These are phyloP conservation scores for Kwoniella newhampshirensis DNA, from an alignment of 768 basidiomycete genomes.

Conservation along the genomic window DNA sequence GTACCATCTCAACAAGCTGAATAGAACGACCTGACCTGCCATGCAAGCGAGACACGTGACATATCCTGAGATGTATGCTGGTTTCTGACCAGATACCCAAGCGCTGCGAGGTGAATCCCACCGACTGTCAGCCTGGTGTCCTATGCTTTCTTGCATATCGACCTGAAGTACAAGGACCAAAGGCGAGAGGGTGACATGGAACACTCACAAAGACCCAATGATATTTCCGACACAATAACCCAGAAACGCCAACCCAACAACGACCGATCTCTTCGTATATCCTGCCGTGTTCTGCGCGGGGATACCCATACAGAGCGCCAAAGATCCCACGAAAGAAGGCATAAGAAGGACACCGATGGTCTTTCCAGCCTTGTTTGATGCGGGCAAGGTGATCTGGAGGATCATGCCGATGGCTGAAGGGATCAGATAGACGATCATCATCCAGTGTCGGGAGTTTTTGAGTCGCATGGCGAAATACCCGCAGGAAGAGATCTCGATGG, in stretches of 20 bases:
- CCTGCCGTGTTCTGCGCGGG: conserved; percentile 11
- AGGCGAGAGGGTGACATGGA: too few relatives aligned
- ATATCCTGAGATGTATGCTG: conserved; percentile 8
- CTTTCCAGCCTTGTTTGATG: conserved; percentile 8
- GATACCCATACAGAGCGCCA: conserved; percentile 13
- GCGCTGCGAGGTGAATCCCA: neutral
- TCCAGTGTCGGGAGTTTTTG: conserved; percentile 8
- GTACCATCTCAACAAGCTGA: conserved; percentile 6
- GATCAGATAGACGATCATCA: conserved; percentile 3
- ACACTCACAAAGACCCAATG: conserved; percentile 5
- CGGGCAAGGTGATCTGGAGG: conserved; percentile 5
- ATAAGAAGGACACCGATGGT: conserved; percentile 10
- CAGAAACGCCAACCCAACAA: conserved; percentile 7
- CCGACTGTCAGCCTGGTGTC: neutral
- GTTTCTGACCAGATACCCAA: conserved; percentile 9
- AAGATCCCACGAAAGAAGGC: conserved; percentile 14
- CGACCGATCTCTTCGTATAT: conserved; percentile 6
- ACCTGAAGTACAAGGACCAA: too few relatives aligned
- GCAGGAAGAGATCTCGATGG: conserved; percentile 12
- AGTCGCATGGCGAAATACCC: conserved; percentile 11
- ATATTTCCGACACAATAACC: conserved; percentile 12
- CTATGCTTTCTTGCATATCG: neutral
- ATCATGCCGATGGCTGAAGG: conserved; percentile 13
- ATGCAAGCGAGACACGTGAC: conserved; percentile 11
- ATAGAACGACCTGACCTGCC: conserved; percentile 6